Conservation (phyloP, 2,329 filamentous ascomycete species). For the Fusarium annulatum region DNA sequence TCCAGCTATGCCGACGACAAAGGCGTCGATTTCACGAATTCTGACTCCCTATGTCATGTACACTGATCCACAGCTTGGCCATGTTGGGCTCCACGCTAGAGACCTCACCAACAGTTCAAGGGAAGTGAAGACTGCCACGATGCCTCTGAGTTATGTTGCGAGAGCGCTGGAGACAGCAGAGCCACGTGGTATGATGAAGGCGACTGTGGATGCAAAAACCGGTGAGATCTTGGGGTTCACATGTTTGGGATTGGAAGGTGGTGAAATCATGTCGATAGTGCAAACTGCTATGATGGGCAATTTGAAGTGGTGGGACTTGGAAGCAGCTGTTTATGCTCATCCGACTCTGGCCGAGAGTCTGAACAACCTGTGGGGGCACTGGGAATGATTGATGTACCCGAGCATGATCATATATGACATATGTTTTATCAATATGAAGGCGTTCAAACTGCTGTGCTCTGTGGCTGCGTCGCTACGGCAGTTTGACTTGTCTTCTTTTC, state of each 20-base stretch:
- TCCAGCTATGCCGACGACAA: slow-evolving; percentile 41
- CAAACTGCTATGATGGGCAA: slow-evolving; percentile 64
- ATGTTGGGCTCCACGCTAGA: slow-evolving; percentile 60
- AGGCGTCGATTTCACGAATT: slow-evolving; percentile 45
- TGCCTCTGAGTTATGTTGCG: slow-evolving; percentile 64
- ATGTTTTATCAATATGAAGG: slow-evolving; percentile 7
- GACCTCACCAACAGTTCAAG: slow-evolving; percentile 48
- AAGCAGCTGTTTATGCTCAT: slow-evolving; percentile 62
- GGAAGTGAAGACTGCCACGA: slow-evolving; percentile 56
- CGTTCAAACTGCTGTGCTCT: slow-evolving; percentile 21
- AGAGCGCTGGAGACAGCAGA: slow-evolving; percentile 63
- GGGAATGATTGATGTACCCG: slow-evolving; percentile 46
- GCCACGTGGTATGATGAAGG: slow-evolving; percentile 64
- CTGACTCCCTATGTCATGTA: slow-evolving; percentile 62
- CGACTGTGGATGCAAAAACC: slow-evolving; percentile 58
- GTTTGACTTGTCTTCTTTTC: slow-evolving; percentile 44
- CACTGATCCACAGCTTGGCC: slow-evolving; percentile 65
- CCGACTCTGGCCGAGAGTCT: slow-evolving; percentile 62
- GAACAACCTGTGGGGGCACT: slow-evolving; percentile 61
- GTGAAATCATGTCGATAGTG: slow-evolving; percentile 64
- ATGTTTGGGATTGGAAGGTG: slow-evolving; percentile 62
- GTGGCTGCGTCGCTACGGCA: slow-evolving; percentile 1
- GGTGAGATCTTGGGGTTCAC: slow-evolving; percentile 64
- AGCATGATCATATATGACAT: neutral
- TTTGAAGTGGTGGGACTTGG: slow-evolving; percentile 57